A percentile compares a stretch with the other conserved stretches of the same genome.
These are phyloP conservation scores for Platanthera guangdongensis DNA, from an alignment of 106 monocot genomes.

Conservation along the genomic window DNA sequence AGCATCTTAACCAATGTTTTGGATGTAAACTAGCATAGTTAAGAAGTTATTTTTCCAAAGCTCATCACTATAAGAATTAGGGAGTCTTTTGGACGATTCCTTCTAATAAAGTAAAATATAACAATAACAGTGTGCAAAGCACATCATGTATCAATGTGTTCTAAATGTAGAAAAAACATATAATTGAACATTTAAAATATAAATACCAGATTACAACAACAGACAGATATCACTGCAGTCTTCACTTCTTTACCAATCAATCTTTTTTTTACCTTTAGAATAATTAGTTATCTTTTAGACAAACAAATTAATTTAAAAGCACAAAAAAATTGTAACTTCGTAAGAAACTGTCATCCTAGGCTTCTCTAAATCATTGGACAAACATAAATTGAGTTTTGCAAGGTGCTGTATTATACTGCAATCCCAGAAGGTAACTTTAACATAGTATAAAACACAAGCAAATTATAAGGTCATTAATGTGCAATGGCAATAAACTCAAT, in stretches of 20 bases:
- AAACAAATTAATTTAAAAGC: not conserved
- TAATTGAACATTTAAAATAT: not conserved
- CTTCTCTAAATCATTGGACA: not conserved
- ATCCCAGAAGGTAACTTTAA: not conserved
- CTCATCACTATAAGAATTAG: not conserved
- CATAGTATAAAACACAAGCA: not conserved
- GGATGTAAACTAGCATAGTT: not conserved
- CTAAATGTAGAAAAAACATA: not conserved
- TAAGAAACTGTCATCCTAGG: not conserved
- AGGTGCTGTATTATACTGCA: not conserved
- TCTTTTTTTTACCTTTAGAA: not conserved
- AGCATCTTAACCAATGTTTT: not conserved
- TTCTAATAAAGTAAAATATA: not conserved
- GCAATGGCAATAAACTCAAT: not conserved
- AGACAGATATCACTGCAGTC: not conserved
- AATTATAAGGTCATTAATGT: not conserved
- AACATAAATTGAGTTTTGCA: not conserved
- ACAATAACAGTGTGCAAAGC: not conserved
- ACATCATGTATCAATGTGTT: not conserved
- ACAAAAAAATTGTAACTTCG: not conserved
- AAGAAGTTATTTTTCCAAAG: not conserved
- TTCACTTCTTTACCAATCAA: not conserved
- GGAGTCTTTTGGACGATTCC: not conserved
- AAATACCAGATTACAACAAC: not conserved
- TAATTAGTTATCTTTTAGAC: not conserved